A percentile compares a stretch with the other conserved stretches of the same genome.
Conservation (phyloP, 2,329 filamentous ascomycete species). For the Plectosphaerella sp. region DNA sequence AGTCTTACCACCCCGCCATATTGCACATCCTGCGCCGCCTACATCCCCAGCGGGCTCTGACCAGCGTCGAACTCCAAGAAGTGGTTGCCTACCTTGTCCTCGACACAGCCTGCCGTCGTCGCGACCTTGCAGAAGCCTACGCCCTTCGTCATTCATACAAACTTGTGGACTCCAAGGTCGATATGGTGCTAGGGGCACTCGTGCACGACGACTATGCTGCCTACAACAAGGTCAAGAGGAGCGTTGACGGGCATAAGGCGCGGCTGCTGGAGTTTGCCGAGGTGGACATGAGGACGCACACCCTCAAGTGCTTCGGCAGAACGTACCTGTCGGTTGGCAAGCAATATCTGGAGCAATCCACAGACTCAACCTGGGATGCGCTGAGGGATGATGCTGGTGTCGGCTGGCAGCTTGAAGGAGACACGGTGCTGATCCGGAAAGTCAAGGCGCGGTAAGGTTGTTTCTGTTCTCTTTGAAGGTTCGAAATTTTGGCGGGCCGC, state of each 20-base stretch:
- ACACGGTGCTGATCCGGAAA: constrained; percentile 70
- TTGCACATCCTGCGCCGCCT: constrained; percentile 71
- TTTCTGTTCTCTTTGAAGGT: not conserved
- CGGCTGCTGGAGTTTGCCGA: constrained; percentile 80
- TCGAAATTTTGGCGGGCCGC: too few species aligned
- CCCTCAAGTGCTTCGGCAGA: constrained; percentile 81
- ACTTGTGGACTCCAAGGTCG: constrained; percentile 64
- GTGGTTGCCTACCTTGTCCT: constrained; percentile 78
- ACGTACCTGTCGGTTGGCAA: constrained; percentile 73
- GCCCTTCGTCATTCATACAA: constrained; percentile 56
- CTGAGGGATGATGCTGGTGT: constrained; percentile 66
- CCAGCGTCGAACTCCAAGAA: constrained; percentile 69
- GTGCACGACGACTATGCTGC: constrained; percentile 77
- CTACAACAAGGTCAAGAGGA: constrained; percentile 67
- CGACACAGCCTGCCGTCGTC: constrained; percentile 81
- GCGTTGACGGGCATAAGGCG: constrained; percentile 75
- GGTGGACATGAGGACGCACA: constrained; percentile 66
- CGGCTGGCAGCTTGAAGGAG: constrained; percentile 76
- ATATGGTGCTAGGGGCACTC: constrained; percentile 64
- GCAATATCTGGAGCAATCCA: constrained; percentile 63
- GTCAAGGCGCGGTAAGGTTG: constrained; percentile 33
- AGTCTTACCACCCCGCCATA: constrained; percentile 87
- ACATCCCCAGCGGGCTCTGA: constrained; percentile 64
- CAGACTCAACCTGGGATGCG: constrained; percentile 67
- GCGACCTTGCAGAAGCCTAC: constrained; percentile 70